Evolutionary conservation across 805 yeast genomes (phyloP).

Genomic region (Spencermartinsiella europaea): DNA sequence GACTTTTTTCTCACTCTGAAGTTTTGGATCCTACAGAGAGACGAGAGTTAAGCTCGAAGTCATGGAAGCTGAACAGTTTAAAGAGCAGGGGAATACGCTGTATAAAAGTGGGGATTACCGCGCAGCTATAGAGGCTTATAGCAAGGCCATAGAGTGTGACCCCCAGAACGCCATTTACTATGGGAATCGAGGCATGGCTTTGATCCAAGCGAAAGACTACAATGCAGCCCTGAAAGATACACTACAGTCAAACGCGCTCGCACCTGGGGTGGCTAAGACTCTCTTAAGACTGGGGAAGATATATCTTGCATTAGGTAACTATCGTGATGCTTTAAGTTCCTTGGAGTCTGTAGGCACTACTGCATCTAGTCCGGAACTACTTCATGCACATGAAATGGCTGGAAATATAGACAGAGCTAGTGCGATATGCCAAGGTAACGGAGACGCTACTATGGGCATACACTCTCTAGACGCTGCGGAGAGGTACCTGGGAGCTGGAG

Average conservation of each 20-base stretch:
- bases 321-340: conserved; percentile 31
- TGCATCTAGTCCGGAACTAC: conserved; percentile 20
- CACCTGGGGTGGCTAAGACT: conserved; percentile 32
- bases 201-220: conserved; percentile 31
- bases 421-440: conserved; percentile 21
- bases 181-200: conserved; percentile 38
- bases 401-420: conserved; percentile 33
- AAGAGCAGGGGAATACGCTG: conserved; percentile 35
- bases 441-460: conserved; percentile 30
- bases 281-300: conserved; percentile 34
- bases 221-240: conserved; percentile 34
- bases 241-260: conserved; percentile 27
- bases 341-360: conserved; percentile 22
- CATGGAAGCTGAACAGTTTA: conserved; percentile 26
- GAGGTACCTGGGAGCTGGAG: conserved; percentile 32
- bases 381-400: conserved; percentile 33
- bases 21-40: too few relatives aligned
- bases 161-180: conserved; percentile 33
- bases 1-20: too few relatives aligned
- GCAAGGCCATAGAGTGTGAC: conserved; percentile 34
- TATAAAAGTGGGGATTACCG: conserved; percentile 33
- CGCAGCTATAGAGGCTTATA: conserved; percentile 29
- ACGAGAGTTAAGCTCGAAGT: too few relatives aligned
- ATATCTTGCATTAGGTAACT: conserved; percentile 31
- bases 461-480: conserved; percentile 36